Evolutionary conservation across 352 stramenopile species (phyloP), one percentile per base, ranked within the genome.

Genomic region (Globisporangium heterothallicum): DNA sequence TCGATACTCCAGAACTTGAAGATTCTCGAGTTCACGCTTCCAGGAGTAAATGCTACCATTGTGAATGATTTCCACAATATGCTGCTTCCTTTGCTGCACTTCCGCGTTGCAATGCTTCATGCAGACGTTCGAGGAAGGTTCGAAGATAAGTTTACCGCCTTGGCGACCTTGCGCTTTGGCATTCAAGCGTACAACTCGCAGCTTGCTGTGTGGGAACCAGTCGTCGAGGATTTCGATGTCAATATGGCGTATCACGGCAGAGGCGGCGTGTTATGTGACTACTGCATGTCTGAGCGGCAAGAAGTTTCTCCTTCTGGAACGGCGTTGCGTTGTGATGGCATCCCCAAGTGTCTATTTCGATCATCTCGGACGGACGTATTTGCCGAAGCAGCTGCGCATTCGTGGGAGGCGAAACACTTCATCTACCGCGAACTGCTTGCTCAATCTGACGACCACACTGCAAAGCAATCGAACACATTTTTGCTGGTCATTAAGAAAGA

Each of bases 41-140:
- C 83, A 25, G 83, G 80, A 10, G 58, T 94, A 26, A 86, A 90
- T 27, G 78, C 82, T 8, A 94, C 83, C 6, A 66, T 94, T 24
- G 72, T 94, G 13, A 94, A 94, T 51, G 83, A 94, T 54, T 91
- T 92, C 32, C 79, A 94, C 60, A 92, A 94, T 46, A 94, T 94
- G 83, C 55, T 92, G 36, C 58, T 94, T 13, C 83, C 83, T 2
- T 41, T 94, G 34, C 55, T 94, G 58, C 83, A 94, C 49, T 73
- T 88, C n/a, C 78, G 78, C 9, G 58, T 91, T 13, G 63, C 68
- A 10, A 73, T 70, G n/a, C 56, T 94, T n/a, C 70, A 86, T 42
- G 59, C 83, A 0, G 75, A 88, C 45, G 63, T 93, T 21, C 68
- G 79, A 27, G 78, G 80, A 24, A 68, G 74, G 3, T 61, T 90